Evolutionary conservation across 495 filamentous ascomycete species (phyloP), one percentile per base, ranked within the genome.

Genomic region (Tricharina praecox): DNA sequence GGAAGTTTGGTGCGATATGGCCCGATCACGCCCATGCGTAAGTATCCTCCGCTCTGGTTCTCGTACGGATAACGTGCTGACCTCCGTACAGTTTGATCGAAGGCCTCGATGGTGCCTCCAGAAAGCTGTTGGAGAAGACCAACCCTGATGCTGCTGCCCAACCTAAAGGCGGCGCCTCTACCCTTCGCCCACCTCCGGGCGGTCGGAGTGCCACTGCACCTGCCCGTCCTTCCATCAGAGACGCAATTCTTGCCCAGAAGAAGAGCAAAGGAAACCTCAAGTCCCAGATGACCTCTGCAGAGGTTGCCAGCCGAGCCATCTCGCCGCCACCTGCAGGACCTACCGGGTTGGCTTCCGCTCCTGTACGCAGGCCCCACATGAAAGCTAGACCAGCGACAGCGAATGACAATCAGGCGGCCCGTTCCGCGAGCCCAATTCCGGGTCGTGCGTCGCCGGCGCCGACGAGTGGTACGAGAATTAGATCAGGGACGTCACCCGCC

Each of bases 181-280:
- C 70, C 20, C 33, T 73, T 36, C 70, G 75, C 18, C 66, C 77
- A 33, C 13, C 41, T 25, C 46, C 57, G 15, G 39, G 54, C 18
- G 50, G 49, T 16, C 56, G 57, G 23, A 45, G 43, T 68, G 73
- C 53, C 72, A 74, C 23, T 60, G 69, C 57, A 53, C 48, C 66
- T 20, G 63, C 59, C 46, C 76, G 68, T 43, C 70, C 66, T 50
- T 74, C 66, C 63, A 73, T 78, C 63, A 85, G 68, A 49, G 86
- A 93, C 49, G 74, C 81, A 5, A 87, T 94, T 65, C 69, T 86
- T 46, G 85, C 83, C 3, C 79, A 85, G 50, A 87, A 85, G 65
- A 82, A 70, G 71, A 46, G 63, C 70, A 21, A 79, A 70, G 60
- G 35, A 0, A 71, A 70, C 33, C 55, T 81, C 15, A 78, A 76